Evolutionary conservation across 192 early-diverging fungal species (phyloP).

Genomic region (Lunasporangiospora selenospora): DNA sequence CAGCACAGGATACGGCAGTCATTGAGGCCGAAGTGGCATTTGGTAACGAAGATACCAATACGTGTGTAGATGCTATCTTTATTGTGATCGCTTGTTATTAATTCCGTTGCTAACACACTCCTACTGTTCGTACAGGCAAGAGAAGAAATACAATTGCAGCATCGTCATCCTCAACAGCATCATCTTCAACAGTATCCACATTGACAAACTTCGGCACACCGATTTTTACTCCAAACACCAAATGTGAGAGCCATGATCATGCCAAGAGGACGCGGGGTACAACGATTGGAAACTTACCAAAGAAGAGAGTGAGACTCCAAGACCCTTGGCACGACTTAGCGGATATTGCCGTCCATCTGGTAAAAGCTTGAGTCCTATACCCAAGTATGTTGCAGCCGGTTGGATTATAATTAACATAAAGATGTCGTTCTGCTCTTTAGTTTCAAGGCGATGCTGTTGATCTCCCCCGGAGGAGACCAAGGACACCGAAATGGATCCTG

Average conservation of each 20-base stretch:
- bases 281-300: background rate
- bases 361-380: background rate
- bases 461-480: conserved; percentile 2
- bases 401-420: background rate
- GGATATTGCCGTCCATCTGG: background rate
- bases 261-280: too few species aligned
- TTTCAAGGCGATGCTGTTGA: background rate
- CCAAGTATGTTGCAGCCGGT: background rate
- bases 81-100: too few species aligned
- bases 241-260: too few species aligned
- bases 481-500: conserved; percentile 4
- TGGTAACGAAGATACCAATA: conserved; percentile 19
- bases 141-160: conserved; percentile 8
- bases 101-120: conserved; percentile 2
- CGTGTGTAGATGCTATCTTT: background rate
- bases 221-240: too few species aligned
- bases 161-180: conserved; percentile 8
- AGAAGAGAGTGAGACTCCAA: background rate
- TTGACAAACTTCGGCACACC: too few species aligned
- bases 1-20: conserved; percentile 13
- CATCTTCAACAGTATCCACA: conserved; percentile 9
- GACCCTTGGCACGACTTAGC: background rate
- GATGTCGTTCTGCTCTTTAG: background rate
- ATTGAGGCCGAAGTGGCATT: conserved; percentile 15
- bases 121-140: conserved; percentile 5